A percentile compares a stretch with the other conserved stretches of the same genome.
These are phyloP conservation scores for Capsella rubella DNA, from an alignment of 441 rosid species.

Conservation along the genomic window DNA sequence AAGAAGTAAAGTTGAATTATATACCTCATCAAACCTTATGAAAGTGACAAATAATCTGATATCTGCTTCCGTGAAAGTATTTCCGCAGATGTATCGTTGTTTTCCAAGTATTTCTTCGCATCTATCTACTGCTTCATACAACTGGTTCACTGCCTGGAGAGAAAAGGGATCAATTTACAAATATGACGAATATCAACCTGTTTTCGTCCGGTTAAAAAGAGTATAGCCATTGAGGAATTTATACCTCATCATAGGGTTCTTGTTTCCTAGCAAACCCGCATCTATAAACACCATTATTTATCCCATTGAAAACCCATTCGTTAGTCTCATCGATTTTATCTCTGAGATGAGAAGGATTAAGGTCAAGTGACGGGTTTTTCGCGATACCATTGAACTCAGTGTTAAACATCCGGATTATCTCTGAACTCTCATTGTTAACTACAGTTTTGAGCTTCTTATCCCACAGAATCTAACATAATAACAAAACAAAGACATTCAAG, in stretches of 20 bases:
- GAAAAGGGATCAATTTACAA: not conserved
- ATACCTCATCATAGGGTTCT: slow-evolving; percentile 84
- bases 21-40: slow-evolving; percentile 91
- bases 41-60: slow-evolving; percentile 81
- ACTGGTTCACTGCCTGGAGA: slow-evolving; percentile 66
- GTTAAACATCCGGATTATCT: slow-evolving; percentile 42
- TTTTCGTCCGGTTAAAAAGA: too few species aligned
- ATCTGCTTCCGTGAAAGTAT: slow-evolving; percentile 73
- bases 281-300: slow-evolving; percentile 87
- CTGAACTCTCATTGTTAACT: slow-evolving; percentile 32
- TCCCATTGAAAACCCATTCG: slow-evolving; percentile 73
- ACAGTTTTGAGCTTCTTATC: slow-evolving; percentile 88
- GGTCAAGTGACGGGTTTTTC: slow-evolving; percentile 66
- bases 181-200: not conserved
- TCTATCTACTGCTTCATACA: slow-evolving; percentile 78
- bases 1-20: not conserved
- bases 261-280: slow-evolving; percentile 90
- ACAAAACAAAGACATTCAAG: slow-evolving; percentile 19
- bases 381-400: slow-evolving; percentile 82
- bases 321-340: slow-evolving; percentile 67
- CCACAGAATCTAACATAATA: slow-evolving; percentile 71
- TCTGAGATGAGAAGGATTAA: slow-evolving; percentile 66
- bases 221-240: not conserved
- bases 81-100: slow-evolving; percentile 79
- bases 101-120: slow-evolving; percentile 79